Base-by-base conservation (phyloP, 129 eudicot genomes). In the Oenanthe sinensis region DNA sequence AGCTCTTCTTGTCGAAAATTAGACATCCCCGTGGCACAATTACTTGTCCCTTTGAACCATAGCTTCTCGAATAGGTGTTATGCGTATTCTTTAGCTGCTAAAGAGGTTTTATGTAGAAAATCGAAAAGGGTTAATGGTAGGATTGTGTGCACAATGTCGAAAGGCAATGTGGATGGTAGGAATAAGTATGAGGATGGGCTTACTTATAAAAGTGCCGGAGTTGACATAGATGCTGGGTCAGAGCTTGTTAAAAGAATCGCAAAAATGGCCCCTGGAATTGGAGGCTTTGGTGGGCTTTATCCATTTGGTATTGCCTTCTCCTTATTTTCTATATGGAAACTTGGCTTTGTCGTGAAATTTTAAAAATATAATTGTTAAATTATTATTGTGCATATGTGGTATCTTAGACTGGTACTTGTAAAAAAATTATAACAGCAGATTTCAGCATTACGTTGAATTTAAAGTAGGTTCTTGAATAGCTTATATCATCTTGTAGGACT, bases 251-350 rank as follows among this genome's bases (percentile, higher is more conserved):
- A 81, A 72, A 84, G 98, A 75, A 94, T 91, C 46, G 97, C 98
- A 55, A 94, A 94, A 80, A 94, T 94, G 98, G 98, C 97, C n/a
- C 96, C 97, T 60, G 98, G 98, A 30, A 91, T 94, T 72, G 98
- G 98, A 79, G 98, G 98, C 37, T 94, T 94, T 73, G 97, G 98
- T 44, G 97, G 98, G 39, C 80, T 94, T 8, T 94, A 85, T 79
- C 97, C 98, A 73, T 80, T 87, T 75, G 98, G 98, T 94, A 89
- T 84, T 15, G 42, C 19, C 43, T 33, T 33, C 42, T 67, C 22
- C 10, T 2, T 81, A 20, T 68, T 39, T 33, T 78, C 49, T 33
- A 16, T 40, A 6, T 69, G 46, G 20, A 30, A 62, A 65, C 22
- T 14, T 65, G 42, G 36, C 40, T 65, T 30, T n/a, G 33, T 60